Evolutionary conservation across 179 eudicot species (phyloP).

Genomic region (Gypsophila paniculata): DNA sequence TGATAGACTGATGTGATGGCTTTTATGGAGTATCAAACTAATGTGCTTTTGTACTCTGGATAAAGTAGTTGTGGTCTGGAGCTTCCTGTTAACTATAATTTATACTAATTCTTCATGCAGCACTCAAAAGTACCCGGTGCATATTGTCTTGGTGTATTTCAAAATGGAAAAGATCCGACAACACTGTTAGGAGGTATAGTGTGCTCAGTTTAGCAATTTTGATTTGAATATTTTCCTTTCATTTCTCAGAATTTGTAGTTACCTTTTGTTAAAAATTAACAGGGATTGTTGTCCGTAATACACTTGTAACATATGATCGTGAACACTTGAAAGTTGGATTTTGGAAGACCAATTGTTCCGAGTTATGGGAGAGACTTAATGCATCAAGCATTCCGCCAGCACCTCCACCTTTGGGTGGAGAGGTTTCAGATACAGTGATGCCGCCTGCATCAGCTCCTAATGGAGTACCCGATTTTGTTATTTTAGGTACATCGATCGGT

Average conservation of each 20-base stretch:
- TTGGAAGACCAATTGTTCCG: constrained; percentile 98
- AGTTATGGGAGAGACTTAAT: constrained; percentile 70
- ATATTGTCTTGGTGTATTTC: constrained; percentile 86
- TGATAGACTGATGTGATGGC: neutral
- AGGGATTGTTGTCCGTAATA: constrained; percentile 91
- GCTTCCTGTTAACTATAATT: constrained; percentile 17
- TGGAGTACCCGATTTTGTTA: constrained; percentile 26
- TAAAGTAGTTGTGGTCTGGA: constrained; percentile 3
- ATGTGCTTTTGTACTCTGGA: constrained; percentile 1
- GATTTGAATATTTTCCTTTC: neutral
- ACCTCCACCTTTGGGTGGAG: constrained; percentile 21
- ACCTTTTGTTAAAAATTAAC: constrained; percentile 10
- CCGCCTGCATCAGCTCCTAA: constrained; percentile 51
- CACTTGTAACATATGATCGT: constrained; percentile 89
- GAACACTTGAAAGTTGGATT: constrained; percentile 77
- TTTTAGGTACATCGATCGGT: constrained; percentile 44
- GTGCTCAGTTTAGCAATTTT: constrained; percentile 11
- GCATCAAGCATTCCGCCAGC: constrained; percentile 40
- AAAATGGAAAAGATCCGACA: constrained; percentile 90
- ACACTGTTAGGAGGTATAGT: constrained; percentile 88
- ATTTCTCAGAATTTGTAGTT: constrained; percentile 3
- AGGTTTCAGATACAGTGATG: constrained; percentile 31
- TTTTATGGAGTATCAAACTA: neutral
- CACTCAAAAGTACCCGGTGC: constrained; percentile 89
- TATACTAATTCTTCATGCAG: constrained; percentile 31